Base-by-base conservation (phyloP, 2,329 filamentous ascomycete species). In the Fusarium oxysporum region DNA sequence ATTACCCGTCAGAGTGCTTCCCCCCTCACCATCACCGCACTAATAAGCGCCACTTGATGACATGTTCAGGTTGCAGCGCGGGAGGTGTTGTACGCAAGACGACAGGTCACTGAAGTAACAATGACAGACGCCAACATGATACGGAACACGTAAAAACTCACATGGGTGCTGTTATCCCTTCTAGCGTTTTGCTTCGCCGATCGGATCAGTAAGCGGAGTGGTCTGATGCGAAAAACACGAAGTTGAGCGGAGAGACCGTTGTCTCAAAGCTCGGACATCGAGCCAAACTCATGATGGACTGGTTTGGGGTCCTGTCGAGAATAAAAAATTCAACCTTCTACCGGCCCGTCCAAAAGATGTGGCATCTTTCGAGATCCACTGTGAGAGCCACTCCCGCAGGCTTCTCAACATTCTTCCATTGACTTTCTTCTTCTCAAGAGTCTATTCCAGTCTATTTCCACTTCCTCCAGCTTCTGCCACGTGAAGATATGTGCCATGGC, bases 321-420 rank as follows among this genome's bases (percentile, higher is more conserved):
- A 23, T 33, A 47, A 62, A 62, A 38, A 28, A 11, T 32, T 30
- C 47, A 33, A 38, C 35, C 23, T 54, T 62, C 38, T 48, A 38
- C 40, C 33, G 41, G 19, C 35, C 59, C 41, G 28, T 40, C 50
- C 19, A 28, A 32, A 28, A 35, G 16, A 50, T 41, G 62, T 30
- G 30, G 33, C 45, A 51, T 62, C n/a, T 60, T 30, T 33, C 25
- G 13, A 54, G 35, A 33, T 61, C 60, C 41, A 60, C 47, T 8
- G 30, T 47, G 45, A 50, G 30, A 51, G 62, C 62, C 57, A 65
- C 62, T 65, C 38, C 57, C 62, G 56, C 5, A 14, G 33, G 60
- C 28, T 58, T 23, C 33, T 32, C 25, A 32, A 23, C 32, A 45
- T 47, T 28, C 50, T 44, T n/a, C 40, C 38, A 44, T 32, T 13